Evolutionary conservation across 768 basidiomycete species (phyloP).

Genomic region (Mycena albidolilacea): DNA sequence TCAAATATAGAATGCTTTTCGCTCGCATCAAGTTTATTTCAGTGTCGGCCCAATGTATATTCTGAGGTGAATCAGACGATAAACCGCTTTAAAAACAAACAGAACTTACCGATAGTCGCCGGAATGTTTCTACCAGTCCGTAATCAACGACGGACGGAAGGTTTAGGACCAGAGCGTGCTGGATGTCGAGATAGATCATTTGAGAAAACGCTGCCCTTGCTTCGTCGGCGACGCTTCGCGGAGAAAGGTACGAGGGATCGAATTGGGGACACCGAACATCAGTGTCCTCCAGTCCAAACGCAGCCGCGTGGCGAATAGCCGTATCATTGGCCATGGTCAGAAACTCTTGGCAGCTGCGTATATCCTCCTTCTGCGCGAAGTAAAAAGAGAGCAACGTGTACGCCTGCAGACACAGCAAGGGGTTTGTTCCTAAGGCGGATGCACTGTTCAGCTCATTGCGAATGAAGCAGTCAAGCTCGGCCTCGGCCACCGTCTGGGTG

Average conservation of each 20-base stretch:
- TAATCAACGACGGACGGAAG: constrained; percentile 22
- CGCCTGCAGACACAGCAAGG: constrained; percentile 26
- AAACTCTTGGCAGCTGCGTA: constrained; percentile 13
- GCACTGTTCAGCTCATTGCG: constrained; percentile 14
- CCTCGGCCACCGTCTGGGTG: constrained; percentile 20
- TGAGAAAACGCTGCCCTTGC: constrained; percentile 25
- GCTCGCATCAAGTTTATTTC: constrained; percentile 32
- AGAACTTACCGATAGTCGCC: constrained; percentile 21
- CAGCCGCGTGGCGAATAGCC: constrained; percentile 6
- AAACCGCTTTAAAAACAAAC: background rate
- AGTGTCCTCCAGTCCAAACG: constrained; percentile 23
- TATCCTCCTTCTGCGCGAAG: constrained; percentile 34
- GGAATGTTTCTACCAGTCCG: constrained; percentile 17
- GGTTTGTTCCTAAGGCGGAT: constrained; percentile 6
- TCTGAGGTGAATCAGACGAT: constrained; percentile 7
- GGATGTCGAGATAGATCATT: constrained; percentile 25
- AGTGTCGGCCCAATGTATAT: constrained; percentile 19
- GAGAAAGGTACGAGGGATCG: constrained; percentile 35
- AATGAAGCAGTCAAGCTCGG: constrained; percentile 17
- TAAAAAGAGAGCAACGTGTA: constrained; percentile 23
- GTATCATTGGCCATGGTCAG: constrained; percentile 28
- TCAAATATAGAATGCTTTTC: constrained; percentile 27
- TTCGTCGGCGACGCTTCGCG: constrained; percentile 25
- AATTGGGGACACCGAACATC: constrained; percentile 22
- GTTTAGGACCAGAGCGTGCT: background rate